Conservation (phyloP, 805 yeast species). For the Wickerhamomyces kurtzmanii region DNA sequence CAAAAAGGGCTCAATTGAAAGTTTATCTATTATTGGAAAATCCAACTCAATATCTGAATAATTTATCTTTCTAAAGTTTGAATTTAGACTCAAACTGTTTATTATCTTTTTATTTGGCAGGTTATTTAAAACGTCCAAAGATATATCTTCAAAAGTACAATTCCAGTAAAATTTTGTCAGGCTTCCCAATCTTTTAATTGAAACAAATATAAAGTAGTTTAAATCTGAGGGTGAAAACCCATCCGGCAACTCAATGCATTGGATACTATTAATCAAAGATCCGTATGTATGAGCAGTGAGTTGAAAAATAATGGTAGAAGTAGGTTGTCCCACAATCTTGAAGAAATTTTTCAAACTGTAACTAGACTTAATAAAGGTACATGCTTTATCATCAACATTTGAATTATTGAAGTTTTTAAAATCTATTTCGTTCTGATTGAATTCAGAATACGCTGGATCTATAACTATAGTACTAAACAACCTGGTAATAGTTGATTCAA, state of each 20-base stretch:
- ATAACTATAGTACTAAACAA: constrained; percentile 20
- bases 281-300: constrained; percentile 4
- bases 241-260: constrained; percentile 29
- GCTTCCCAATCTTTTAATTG: constrained; percentile 18
- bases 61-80: constrained; percentile 17
- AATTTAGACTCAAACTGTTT: constrained; percentile 18
- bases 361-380: constrained; percentile 25
- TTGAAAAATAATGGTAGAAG: constrained; percentile 2
- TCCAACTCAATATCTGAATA: constrained; percentile 4
- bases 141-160: constrained; percentile 23
- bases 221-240: constrained; percentile 27
- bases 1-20: constrained; percentile 27
- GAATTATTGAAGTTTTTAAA: constrained; percentile 13
- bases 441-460: constrained; percentile 27
- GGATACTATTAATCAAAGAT: constrained; percentile 16
- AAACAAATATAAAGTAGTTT: constrained; percentile 15
- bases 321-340: constrained; percentile 3
- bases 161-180: constrained; percentile 18
- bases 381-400: constrained; percentile 1
- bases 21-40: constrained; percentile 17
- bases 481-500: constrained; percentile 21
- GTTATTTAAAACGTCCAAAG: constrained; percentile 19
- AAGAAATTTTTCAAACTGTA: constrained; percentile 30
- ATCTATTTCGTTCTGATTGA: constrained; percentile 24
- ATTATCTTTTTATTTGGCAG: constrained; percentile 21